A percentile compares a stretch with the other conserved stretches of the same genome.
These are phyloP conservation scores for Salix udensis DNA, from an alignment of 345 rosid genomes.

Conservation along the genomic window DNA sequence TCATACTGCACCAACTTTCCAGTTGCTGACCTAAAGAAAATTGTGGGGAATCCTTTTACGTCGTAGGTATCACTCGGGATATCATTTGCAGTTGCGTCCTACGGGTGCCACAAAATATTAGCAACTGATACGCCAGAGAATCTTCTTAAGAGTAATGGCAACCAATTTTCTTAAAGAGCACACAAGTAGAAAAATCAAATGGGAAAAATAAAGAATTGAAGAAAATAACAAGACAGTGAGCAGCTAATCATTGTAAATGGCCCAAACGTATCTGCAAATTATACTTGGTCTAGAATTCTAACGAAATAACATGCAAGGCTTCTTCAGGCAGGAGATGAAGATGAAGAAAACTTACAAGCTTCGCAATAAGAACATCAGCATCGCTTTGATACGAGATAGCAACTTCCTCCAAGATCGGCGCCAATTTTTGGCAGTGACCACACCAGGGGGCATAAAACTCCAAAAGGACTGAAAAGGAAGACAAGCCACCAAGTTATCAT, in stretches of 20 bases:
- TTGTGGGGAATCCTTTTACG: constrained; percentile 78
- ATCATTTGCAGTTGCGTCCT: constrained; percentile 95
- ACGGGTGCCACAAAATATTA: background rate
- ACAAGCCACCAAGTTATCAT: background rate
- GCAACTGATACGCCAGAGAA: background rate
- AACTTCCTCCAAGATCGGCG: constrained; percentile 93
- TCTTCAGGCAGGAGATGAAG: background rate
- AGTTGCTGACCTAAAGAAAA: constrained; percentile 67
- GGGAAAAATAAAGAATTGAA: background rate
- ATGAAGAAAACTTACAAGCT: constrained; percentile 51
- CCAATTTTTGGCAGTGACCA: constrained; percentile 90
- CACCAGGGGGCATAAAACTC: constrained; percentile 99
- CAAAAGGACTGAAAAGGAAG: constrained; percentile 57
- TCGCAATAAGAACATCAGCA: constrained; percentile 63
- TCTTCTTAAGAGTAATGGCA: too few species aligned
- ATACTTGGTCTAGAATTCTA: background rate
- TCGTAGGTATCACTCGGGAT: constrained; percentile 56
- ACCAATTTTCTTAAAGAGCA: background rate
- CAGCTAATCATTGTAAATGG: background rate
- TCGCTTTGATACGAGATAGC: constrained; percentile 63
- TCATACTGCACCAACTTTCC: constrained; percentile 64
- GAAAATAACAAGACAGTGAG: background rate
- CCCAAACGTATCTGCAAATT: background rate
- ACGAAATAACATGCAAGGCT: background rate
- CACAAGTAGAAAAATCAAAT: background rate